phyloP scores from a whole-genome alignment of 352 stramenopile species.

The Pythium monospermum region DNA sequence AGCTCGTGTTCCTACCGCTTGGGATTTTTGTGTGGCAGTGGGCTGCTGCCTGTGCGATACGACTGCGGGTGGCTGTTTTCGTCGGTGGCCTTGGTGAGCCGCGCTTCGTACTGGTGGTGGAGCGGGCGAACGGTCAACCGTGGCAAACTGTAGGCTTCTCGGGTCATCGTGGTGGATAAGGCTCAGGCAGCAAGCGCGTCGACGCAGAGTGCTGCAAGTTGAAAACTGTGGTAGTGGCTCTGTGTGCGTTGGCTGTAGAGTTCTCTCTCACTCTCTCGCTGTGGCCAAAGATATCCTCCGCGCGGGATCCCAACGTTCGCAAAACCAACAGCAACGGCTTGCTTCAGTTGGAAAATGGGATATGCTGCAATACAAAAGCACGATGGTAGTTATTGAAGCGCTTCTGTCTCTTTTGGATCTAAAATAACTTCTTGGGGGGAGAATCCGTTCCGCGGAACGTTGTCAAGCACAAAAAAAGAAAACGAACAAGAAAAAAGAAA shows the following conservation, averaged over 20 bases:
- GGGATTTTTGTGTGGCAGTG: constrained; percentile 38
- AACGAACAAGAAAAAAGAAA: no score
- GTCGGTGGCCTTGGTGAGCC: constrained; percentile 9
- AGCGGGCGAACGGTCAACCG: constrained; percentile 27
- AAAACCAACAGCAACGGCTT: constrained; percentile 12
- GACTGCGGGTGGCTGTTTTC: constrained; percentile 16
- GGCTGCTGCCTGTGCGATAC: constrained; percentile 17
- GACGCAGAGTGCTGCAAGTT: no score
- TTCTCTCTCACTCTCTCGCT: background rate
- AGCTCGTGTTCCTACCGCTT: constrained; percentile 47
- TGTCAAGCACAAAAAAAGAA: no score
- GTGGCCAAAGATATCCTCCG: constrained; percentile 19
- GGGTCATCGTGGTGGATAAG: constrained; percentile 12
- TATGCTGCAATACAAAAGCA: no score
- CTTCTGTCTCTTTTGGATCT: no score
- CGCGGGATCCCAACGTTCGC: background rate
- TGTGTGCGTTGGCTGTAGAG: background rate
- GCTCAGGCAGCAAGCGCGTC: background rate
- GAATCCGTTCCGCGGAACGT: no score
- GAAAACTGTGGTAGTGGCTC: no score
- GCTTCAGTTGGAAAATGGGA: no score
- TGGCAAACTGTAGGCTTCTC: constrained; percentile 7
- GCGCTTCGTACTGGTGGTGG: constrained; percentile 49
- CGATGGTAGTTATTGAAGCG: no score
- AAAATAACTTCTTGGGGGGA: no score